A percentile compares a stretch with the other conserved stretches of the same genome.
These are phyloP conservation scores for Sclerotinia subarctica DNA, from an alignment of 2,329 filamentous ascomycete genomes.

Conservation along the genomic window DNA sequence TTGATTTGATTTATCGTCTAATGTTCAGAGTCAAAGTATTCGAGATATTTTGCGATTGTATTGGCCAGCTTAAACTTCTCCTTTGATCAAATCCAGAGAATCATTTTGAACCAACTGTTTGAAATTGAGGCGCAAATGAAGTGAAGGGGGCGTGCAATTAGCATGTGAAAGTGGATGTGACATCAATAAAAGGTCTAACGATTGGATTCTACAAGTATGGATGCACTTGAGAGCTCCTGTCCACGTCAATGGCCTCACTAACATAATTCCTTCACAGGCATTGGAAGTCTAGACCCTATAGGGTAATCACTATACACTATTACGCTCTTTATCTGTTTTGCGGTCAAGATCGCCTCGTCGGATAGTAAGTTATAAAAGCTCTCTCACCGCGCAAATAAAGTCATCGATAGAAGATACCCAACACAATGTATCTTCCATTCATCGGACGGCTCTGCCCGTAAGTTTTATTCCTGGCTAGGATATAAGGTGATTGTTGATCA, in stretches of 20 bases:
- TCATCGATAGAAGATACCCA: constrained; percentile 3
- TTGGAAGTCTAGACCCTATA: constrained; percentile 4
- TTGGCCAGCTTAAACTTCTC: background rate
- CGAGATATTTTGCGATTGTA: background rate
- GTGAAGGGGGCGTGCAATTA: background rate
- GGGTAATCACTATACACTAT: background rate
- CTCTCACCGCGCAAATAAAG: constrained; percentile 17
- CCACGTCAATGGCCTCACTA: constrained; percentile 18
- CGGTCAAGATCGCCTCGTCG: background rate
- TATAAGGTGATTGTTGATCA: constrained; percentile 16
- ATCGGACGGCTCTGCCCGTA: constrained; percentile 44
- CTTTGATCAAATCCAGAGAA: background rate
- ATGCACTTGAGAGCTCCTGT: constrained; percentile 10
- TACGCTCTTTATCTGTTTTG: constrained; percentile 11
- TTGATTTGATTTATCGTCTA: background rate
- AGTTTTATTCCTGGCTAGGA: constrained; percentile 22
- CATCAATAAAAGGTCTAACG: constrained; percentile 1
- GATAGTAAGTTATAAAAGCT: constrained; percentile 2
- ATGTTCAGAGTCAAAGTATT: background rate
- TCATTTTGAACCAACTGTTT: background rate
- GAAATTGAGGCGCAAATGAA: background rate
- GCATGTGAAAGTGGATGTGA: constrained; percentile 22
- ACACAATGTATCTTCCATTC: constrained; percentile 42
- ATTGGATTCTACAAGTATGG: constrained; percentile 12
- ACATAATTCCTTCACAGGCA: background rate